Percentiles rank a stretch among this genome's conserved stretches.
Conservation (phyloP, 1,139 yeast genomes). For the Suhomyces chickasaworum region DNA sequence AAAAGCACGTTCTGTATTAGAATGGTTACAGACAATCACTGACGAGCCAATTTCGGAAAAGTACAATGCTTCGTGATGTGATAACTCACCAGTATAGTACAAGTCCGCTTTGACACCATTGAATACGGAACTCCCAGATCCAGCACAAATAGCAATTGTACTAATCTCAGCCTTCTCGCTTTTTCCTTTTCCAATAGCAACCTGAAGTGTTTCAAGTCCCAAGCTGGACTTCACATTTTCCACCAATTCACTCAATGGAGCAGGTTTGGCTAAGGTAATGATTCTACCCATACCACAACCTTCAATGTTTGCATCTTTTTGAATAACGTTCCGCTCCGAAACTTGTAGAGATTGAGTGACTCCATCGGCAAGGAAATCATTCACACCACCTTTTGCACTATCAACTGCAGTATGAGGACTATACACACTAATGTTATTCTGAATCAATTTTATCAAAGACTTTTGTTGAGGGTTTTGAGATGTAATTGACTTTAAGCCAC, state of each 20-base stretch:
- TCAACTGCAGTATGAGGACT: slow-evolving; percentile 97
- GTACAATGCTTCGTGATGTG: slow-evolving; percentile 86
- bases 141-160: slow-evolving; percentile 89
- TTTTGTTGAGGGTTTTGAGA: slow-evolving; percentile 75
- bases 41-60: slow-evolving; percentile 72
- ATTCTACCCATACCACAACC: slow-evolving; percentile 85
- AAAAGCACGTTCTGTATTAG: slow-evolving; percentile 91
- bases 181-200: slow-evolving; percentile 50
- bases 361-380: slow-evolving; percentile 82
- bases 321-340: slow-evolving; percentile 30
- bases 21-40: slow-evolving; percentile 81
- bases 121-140: slow-evolving; percentile 81
- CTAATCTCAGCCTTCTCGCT: slow-evolving; percentile 35
- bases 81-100: slow-evolving; percentile 86
- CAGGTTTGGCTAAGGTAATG: slow-evolving; percentile 49
- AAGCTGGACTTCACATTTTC: slow-evolving; percentile 56
- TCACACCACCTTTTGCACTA: slow-evolving; percentile 89
- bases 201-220: slow-evolving; percentile 59
- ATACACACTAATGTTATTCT: slow-evolving; percentile 80
- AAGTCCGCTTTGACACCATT: slow-evolving; percentile 70
- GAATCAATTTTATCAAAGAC: slow-evolving; percentile 70
- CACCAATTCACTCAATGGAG: slow-evolving; percentile 50
- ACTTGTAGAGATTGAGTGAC: slow-evolving; percentile 37
- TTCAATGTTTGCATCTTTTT: slow-evolving; percentile 30
- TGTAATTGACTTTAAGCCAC: slow-evolving; percentile 79